phyloP scores from a whole-genome alignment of 768 basidiomycete species.

The Tricholoma hemisulphureum region DNA sequence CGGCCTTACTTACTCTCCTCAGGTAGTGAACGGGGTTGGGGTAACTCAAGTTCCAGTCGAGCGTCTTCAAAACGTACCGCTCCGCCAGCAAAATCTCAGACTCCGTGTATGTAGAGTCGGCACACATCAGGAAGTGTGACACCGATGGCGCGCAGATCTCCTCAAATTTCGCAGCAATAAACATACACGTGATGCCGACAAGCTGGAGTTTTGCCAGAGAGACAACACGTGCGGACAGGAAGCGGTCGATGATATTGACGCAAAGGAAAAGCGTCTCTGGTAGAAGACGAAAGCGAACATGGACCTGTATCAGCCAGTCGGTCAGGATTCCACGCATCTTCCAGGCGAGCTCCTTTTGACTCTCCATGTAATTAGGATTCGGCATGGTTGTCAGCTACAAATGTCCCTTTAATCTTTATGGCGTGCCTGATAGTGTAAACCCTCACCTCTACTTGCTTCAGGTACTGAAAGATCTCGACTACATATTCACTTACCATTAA shows the following conservation, averaged over 20 bases:
- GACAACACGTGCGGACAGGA: conserved; percentile 73
- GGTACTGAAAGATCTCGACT: conserved; percentile 87
- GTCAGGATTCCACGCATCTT: conserved; percentile 93
- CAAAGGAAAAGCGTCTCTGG: conserved; percentile 95
- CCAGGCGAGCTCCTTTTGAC: conserved; percentile 93
- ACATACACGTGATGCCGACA: conserved; percentile 91
- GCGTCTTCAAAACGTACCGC: conserved; percentile 87
- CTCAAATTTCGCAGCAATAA: conserved; percentile 94
- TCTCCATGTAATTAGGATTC: conserved; percentile 92
- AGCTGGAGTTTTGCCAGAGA: conserved; percentile 93
- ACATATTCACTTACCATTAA: conserved; percentile 98
- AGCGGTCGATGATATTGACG: conserved; percentile 89
- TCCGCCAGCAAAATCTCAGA: conserved; percentile 68
- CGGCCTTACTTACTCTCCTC: conserved; percentile 91
- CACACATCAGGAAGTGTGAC: conserved; percentile 83
- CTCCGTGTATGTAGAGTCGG: conserved; percentile 85
- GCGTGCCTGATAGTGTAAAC: conserved; percentile 1
- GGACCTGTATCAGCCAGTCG: conserved; percentile 97
- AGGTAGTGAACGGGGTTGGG: conserved; percentile 95
- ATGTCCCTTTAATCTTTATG: conserved; percentile 8
- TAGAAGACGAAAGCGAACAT: conserved; percentile 85
- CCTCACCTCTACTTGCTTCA: conserved; percentile 83
- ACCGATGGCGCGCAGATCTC: conserved; percentile 92
- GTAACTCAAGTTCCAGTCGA: conserved; percentile 90
- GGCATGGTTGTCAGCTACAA: conserved; percentile 75